These are phyloP conservation scores for Phoma sp. DNA, from an alignment of 2,329 filamentous ascomycete species.

Conservation along the genomic window DNA sequence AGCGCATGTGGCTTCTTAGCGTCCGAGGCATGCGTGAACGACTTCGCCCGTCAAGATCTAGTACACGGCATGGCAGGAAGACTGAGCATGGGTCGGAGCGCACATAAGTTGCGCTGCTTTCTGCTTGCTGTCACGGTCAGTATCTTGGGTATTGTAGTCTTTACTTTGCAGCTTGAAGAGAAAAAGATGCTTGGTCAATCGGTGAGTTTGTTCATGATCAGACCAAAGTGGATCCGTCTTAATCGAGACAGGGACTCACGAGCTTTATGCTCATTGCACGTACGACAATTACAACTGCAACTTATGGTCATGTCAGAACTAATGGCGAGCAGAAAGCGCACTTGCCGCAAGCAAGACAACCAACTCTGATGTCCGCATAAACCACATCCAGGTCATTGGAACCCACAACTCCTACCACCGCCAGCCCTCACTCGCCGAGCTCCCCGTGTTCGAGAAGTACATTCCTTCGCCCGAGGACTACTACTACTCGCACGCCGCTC, in stretches of 20 bases:
- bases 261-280: slow-evolving; percentile 30
- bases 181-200: slow-evolving; percentile 21
- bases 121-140: slow-evolving; percentile 8
- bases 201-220: slow-evolving; percentile 12
- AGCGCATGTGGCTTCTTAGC: slow-evolving; percentile 23
- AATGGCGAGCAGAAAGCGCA: slow-evolving; percentile 20
- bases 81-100: slow-evolving; percentile 6
- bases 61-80: slow-evolving; percentile 4
- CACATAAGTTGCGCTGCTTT: slow-evolving; percentile 21
- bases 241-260: slow-evolving; percentile 19
- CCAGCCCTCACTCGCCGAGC: slow-evolving; percentile 53
- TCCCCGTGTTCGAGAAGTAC: slow-evolving; percentile 49
- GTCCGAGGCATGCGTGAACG: slow-evolving; percentile 12
- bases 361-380: slow-evolving; percentile 51
- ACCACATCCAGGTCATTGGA: slow-evolving; percentile 59
- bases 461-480: slow-evolving; percentile 49
- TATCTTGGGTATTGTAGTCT: background rate
- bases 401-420: slow-evolving; percentile 61
- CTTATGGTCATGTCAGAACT: background rate
- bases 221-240: background rate
- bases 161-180: background rate
- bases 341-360: slow-evolving; percentile 15
- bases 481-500: slow-evolving; percentile 56
- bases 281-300: slow-evolving; percentile 4
- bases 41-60: slow-evolving; percentile 14